Evolutionary conservation across 2,329 filamentous ascomycete genomes (phyloP), one percentile per base, ranked within the genome.

Genomic region (Stachybotrys echinatus): DNA sequence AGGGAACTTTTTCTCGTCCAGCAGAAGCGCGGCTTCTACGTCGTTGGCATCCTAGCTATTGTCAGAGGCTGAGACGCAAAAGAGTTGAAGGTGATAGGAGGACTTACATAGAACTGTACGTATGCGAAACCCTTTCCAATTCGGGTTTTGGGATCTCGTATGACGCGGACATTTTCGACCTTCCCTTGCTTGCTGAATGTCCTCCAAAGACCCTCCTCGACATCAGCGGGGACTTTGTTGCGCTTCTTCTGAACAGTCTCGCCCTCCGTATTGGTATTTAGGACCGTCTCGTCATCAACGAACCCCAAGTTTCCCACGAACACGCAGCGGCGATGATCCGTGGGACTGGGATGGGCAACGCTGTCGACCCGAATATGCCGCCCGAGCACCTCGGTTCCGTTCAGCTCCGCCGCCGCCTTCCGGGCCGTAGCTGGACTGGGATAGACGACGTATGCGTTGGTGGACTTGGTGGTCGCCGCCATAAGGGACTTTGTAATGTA

Each of bases 121-220:
- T 99, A 99, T 54, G 95, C 95, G 64, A 99, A 90, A 5, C 94
- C 94, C 67, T 99, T 99, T 61, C 94, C 91, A 23, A 99, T 89
- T 46, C 95, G 83, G 7, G 95, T 99, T 58, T 88, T 87, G 54
- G 88, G 77, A 63, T 99, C 94, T 49, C 94, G 84, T 47, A 96
- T 82, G 19, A 99, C 91, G 31, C 94, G 88, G 34, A 99, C 95
- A 63, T 86, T 95, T 70, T 99, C 92, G 12, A 99, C 88, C 55
- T 81, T 88, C 57, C 92, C 92, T 48, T 78, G 67, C 65, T 87
- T 82, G 52, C 77, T 73, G 62, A 95, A 95, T 19, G 87, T 85
- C 43, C 84, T 80, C 91, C 91, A 96, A 2, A 96, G 79, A 6
- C 94, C 94, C 72, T 99, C 94, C 67, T 97, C 92, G 12, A 95